phyloP scores from a whole-genome alignment of 2,329 filamentous ascomycete genomes.

The Bimuria novae-zelandiae region DNA sequence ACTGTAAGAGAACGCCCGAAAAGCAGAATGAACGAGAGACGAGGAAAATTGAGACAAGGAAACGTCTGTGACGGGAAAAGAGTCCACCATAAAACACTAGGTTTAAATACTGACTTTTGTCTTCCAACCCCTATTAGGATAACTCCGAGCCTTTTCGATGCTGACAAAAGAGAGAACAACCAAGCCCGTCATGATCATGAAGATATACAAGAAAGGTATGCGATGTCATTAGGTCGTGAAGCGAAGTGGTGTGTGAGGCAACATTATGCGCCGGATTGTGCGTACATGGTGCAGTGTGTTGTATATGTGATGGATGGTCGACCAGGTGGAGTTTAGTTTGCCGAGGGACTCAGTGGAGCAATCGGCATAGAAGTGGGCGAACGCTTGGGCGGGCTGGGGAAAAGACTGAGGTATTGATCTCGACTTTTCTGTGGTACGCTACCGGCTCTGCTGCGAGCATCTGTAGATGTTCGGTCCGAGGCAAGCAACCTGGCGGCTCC shows the following conservation, averaged over 20 bases:
- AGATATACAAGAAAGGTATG: constrained; percentile 20
- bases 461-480: constrained; percentile 5
- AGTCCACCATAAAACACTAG: not conserved
- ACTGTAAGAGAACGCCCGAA: constrained; percentile 3
- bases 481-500: constrained; percentile 38
- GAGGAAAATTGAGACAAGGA: not conserved
- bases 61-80: not conserved
- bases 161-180: constrained; percentile 2
- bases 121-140: not conserved
- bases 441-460: constrained; percentile 30
- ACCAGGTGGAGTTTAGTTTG: not conserved
- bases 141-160: constrained; percentile 1
- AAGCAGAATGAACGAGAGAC: not conserved
- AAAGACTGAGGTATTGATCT: constrained; percentile 37
- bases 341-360: constrained; percentile 3
- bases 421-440: constrained; percentile 21
- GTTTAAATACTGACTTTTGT: constrained; percentile 4
- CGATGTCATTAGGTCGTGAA: constrained; percentile 17
- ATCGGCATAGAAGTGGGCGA: constrained; percentile 15
- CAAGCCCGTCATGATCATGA: constrained; percentile 16
- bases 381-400: constrained; percentile 38
- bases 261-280: not conserved
- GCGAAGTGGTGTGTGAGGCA: constrained; percentile 10
- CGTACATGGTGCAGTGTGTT: not conserved
- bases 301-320: not conserved